Evolutionary conservation across 345 rosid genomes (phyloP), one percentile per base, ranked within the genome.

Genomic region (Murraya paniculata): DNA sequence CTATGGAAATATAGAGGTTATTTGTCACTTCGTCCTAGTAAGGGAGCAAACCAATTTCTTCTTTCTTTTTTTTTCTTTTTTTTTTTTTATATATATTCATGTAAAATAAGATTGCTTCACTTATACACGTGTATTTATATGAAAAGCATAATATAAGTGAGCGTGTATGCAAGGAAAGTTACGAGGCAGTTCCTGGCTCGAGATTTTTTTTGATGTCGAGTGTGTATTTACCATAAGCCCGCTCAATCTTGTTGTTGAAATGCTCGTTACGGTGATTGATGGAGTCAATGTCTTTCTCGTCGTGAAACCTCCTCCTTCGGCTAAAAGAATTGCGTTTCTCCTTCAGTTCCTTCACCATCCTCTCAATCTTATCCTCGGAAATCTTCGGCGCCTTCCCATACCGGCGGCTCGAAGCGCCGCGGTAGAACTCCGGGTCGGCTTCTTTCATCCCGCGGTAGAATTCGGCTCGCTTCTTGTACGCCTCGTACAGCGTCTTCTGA

Each of bases 211-310:
- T 96, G 50, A 96, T 96, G 89, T 96, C 98, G 77, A 94, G 77
- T 0, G 99, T 96, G 91, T 96, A 96, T 79, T 89, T 92, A 5
- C 99, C 99, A 79, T 92, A 96, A 27, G 98, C 98, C 35, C 98
- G 86, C 75, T 94, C 99, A 50, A 96, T 96, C 87, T 96, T 96
- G 84, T 92, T 94, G 90, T 96, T 96, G 92, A 96, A 96, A 84
- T 94, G 99, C 86, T 96, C 99, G 78, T 96, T 94, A 45, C 99
- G 92, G 80, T 94, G 98, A 77, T 94, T 96, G 89, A 96, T 96
- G 0, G 99, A 96, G 86, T 96, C 99, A 1, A 92, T 84, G 79
- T 96, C 99, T 85, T 92, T 94, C 84, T 96, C 99, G 41, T 96
- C 98, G 25, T 88, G 88, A 84, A 91, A 94, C 84, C 77, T 91